Conservation (phyloP, 495 filamentous ascomycete genomes). For the Melanomma pulvis-pyrius region DNA sequence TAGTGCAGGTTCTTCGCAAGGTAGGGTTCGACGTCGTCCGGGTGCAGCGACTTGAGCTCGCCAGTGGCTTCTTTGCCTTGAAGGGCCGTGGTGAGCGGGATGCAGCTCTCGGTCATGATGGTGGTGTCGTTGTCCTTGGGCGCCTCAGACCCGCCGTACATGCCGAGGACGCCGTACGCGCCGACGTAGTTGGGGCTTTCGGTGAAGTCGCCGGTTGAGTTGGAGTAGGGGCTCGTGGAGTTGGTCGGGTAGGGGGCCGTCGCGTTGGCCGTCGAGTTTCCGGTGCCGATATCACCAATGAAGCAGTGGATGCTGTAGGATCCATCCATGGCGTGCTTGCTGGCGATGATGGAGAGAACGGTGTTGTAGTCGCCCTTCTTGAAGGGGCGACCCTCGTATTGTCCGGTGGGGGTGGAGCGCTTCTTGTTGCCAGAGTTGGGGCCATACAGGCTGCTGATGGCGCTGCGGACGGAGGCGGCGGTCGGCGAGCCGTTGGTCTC, state of each 20-base stretch:
- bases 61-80: conserved; percentile 29
- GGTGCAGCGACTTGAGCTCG: conserved; percentile 22
- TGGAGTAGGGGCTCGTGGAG: conserved; percentile 15
- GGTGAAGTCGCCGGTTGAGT: conserved; percentile 18
- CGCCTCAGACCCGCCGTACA: too few species aligned
- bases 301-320: conserved; percentile 33
- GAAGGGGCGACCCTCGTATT: conserved; percentile 29
- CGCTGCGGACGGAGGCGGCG: conserved; percentile 3
- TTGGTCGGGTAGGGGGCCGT: conserved; percentile 19
- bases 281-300: conserved; percentile 23
- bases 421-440: conserved; percentile 14
- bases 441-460: conserved; percentile 32
- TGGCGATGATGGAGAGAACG: conserved; percentile 27
- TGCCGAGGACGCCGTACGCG: conserved; percentile 22
- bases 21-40: conserved; percentile 26
- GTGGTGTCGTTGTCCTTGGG: conserved; percentile 4
- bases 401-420: neutral
- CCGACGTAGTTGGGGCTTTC: conserved; percentile 27
- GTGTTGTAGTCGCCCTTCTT: conserved; percentile 32
- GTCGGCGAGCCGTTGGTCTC: conserved; percentile 14
- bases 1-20: conserved; percentile 32
- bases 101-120: conserved; percentile 25
- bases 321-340: conserved; percentile 31
- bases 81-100: conserved; percentile 33
- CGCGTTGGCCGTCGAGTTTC: conserved; percentile 26